phyloP scores from a whole-genome alignment of 176 grass and related monocot genomes.

The Hsuehochloa calcarea region DNA sequence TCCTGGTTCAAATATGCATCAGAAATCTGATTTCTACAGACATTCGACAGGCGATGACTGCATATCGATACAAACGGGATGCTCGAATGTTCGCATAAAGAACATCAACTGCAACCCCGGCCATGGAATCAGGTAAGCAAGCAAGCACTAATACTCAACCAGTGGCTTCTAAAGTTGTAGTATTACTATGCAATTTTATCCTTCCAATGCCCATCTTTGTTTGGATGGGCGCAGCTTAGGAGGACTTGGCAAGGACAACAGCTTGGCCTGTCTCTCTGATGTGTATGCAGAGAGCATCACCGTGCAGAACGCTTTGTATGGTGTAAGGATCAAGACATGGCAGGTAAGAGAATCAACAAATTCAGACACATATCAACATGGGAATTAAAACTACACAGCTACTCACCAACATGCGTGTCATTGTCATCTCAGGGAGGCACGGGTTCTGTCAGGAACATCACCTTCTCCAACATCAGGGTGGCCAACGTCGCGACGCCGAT shows the following conservation, averaged over 20 bases:
- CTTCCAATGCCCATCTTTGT: not conserved
- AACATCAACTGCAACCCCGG: constrained; percentile 66
- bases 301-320: constrained; percentile 65
- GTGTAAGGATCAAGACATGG: constrained; percentile 85
- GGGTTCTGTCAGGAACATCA: constrained; percentile 68
- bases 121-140: constrained; percentile 68
- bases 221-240: constrained; percentile 43
- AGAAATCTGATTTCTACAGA: not conserved
- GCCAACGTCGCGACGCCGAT: constrained; percentile 58
- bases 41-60: constrained; percentile 64
- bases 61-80: constrained; percentile 72
- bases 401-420: not conserved
- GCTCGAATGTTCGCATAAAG: constrained; percentile 69
- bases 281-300: constrained; percentile 52
- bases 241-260: constrained; percentile 64
- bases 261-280: constrained; percentile 69
- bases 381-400: too few species aligned
- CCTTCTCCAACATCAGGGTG: constrained; percentile 66
- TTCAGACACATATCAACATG: not conserved
- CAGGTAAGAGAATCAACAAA: constrained; percentile 34
- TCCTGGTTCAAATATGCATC: not conserved
- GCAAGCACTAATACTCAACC: not conserved
- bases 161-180: too few species aligned
- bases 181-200: not conserved
- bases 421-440: constrained; percentile 53